Evolutionary conservation across 805 yeast genomes (phyloP).

Genomic region (Candida palmyrensis): DNA sequence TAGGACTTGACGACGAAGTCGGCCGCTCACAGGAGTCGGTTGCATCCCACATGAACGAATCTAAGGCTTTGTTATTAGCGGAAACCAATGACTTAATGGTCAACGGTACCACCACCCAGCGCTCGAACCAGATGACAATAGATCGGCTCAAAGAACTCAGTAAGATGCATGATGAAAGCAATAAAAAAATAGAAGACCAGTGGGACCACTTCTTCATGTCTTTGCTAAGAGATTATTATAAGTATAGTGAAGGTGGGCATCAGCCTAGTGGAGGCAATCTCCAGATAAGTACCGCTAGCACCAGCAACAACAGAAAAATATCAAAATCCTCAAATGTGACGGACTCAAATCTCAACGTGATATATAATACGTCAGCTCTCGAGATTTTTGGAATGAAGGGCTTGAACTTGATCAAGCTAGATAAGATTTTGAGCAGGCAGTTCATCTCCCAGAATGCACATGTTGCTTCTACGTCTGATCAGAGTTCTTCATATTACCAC

Average conservation of each 20-base stretch:
- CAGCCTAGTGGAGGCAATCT: too few relatives aligned
- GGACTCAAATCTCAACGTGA: constrained; percentile 4
- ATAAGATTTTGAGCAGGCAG: constrained; percentile 5
- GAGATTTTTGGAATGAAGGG: constrained; percentile 39
- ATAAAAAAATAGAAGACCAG: constrained; percentile 28
- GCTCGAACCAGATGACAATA: background rate
- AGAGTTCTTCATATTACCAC: constrained; percentile 14
- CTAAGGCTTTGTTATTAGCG: background rate
- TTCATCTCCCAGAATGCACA: background rate
- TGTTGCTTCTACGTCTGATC: too few relatives aligned
- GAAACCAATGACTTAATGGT: background rate
- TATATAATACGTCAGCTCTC: constrained; percentile 7
- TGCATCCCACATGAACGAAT: background rate
- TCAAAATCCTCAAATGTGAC: constrained; percentile 4
- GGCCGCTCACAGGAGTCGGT: background rate
- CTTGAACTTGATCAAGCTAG: constrained; percentile 20
- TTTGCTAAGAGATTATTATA: constrained; percentile 17
- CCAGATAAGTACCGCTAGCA: too few relatives aligned
- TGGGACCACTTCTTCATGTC: constrained; percentile 45
- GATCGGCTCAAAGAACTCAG: constrained; percentile 25
- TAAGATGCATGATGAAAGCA: constrained; percentile 39
- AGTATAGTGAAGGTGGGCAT: too few relatives aligned
- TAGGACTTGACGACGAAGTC: too few relatives aligned
- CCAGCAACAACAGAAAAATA: background rate
- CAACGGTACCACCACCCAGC: background rate